These are phyloP conservation scores for Xerocomus spinulosus DNA, from an alignment of 768 basidiomycete genomes.

Conservation along the genomic window DNA sequence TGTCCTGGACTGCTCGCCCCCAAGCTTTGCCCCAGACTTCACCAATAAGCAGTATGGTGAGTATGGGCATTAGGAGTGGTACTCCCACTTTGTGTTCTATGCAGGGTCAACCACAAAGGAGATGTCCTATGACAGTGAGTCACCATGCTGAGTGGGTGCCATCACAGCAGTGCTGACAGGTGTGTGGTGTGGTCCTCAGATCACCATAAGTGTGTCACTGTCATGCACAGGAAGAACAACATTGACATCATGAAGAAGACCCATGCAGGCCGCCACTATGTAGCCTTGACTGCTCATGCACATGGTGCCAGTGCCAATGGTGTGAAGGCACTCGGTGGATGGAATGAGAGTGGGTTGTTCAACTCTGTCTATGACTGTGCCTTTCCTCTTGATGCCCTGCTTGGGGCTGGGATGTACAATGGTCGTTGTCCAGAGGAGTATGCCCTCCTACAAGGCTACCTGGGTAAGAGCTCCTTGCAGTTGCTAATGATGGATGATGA, in stretches of 20 bases:
- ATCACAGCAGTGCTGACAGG: too few relatives aligned
- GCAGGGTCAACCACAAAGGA: conserved; percentile 1
- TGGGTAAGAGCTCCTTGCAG: background rate
- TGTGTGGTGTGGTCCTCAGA: conserved; percentile 11
- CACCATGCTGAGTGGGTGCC: too few relatives aligned
- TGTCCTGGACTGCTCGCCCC: conserved; percentile 11
- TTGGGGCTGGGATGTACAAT: conserved; percentile 32
- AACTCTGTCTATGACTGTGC: conserved; percentile 24
- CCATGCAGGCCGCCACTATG: conserved; percentile 27
- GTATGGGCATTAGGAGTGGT: conserved; percentile 30
- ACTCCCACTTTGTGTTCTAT: conserved; percentile 23
- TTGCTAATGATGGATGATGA: background rate
- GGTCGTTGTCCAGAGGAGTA: conserved; percentile 24
- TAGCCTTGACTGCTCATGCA: conserved; percentile 26
- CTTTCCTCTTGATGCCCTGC: conserved; percentile 23
- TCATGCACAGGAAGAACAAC: conserved; percentile 13
- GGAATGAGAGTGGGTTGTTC: conserved; percentile 28
- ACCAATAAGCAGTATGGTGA: conserved; percentile 17
- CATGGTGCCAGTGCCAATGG: conserved; percentile 25
- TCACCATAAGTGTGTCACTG: conserved; percentile 25
- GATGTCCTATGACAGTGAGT: conserved; percentile 33
- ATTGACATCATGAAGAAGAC: conserved; percentile 27
- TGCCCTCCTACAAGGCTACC: conserved; percentile 13
- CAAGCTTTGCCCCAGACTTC: conserved; percentile 27
- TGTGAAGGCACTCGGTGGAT: conserved; percentile 25